Evolutionary conservation across 257 asterid genomes (phyloP).

Genomic region (Echites panduratus): DNA sequence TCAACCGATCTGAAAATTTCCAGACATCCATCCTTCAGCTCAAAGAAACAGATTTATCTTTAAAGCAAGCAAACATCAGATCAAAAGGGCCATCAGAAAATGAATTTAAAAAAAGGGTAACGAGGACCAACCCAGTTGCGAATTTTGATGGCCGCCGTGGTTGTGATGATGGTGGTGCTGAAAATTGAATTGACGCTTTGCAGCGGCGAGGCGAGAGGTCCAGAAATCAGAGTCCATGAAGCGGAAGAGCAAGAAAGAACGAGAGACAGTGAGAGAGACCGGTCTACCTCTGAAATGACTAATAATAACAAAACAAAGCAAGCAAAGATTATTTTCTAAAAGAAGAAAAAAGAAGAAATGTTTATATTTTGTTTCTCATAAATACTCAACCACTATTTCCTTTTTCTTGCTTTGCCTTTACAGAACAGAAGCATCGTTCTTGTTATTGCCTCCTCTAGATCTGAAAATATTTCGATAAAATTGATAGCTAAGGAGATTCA

Average conservation of each 20-base stretch:
- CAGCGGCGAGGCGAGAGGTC: slow-evolving; percentile 70
- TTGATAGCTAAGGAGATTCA: too few species aligned
- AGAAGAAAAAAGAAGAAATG: background rate
- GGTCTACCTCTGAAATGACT: slow-evolving; percentile 18
- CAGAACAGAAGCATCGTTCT: background rate
- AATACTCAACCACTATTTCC: background rate
- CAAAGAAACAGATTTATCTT: background rate
- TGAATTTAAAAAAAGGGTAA: background rate
- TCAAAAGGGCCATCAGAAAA: background rate
- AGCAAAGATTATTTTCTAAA: background rate
- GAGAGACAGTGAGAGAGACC: slow-evolving; percentile 7
- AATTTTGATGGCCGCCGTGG: slow-evolving; percentile 23
- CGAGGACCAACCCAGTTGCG: slow-evolving; percentile 52
- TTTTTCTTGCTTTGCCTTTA: background rate
- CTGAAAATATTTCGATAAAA: too few species aligned
- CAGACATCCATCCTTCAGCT: slow-evolving; percentile 11
- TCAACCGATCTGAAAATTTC: slow-evolving; percentile 48
- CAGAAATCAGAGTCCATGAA: slow-evolving; percentile 80
- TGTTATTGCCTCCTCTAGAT: background rate
- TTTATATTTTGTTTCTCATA: background rate
- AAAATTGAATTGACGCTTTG: slow-evolving; percentile 64
- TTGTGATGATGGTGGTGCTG: slow-evolving; percentile 41
- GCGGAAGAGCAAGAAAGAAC: background rate
- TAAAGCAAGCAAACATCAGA: background rate
- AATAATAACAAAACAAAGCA: background rate